phyloP scores from a whole-genome alignment of 177 flowering plant genomes.

The Vitis hybrid region DNA sequence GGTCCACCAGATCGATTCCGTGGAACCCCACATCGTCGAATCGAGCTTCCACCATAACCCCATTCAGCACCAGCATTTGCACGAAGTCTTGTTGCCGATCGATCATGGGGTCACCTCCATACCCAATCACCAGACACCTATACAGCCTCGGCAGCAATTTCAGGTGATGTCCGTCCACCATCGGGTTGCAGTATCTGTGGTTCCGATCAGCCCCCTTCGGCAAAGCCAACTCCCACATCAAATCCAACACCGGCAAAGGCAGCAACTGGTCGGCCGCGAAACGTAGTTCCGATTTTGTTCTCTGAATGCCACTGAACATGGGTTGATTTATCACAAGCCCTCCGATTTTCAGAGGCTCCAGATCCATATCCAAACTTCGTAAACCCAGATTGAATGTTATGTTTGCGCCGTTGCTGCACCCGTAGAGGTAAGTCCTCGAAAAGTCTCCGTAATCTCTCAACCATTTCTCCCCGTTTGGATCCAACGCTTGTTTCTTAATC shows the following conservation, averaged over 20 bases:
- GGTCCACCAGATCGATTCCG: slow-evolving; percentile 43
- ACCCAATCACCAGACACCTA: slow-evolving; percentile 53
- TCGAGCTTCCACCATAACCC: slow-evolving; percentile 46
- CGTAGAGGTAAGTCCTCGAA: slow-evolving; percentile 53
- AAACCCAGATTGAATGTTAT: slow-evolving; percentile 44
- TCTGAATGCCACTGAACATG: slow-evolving; percentile 45
- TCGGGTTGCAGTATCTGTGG: slow-evolving; percentile 59
- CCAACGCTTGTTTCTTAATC: slow-evolving; percentile 37
- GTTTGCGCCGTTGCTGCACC: slow-evolving; percentile 57
- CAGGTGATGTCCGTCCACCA: slow-evolving; percentile 19
- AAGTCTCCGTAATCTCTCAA: slow-evolving; percentile 46
- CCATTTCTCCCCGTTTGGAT: slow-evolving; percentile 45
- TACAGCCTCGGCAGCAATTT: slow-evolving; percentile 26
- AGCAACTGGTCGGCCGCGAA: slow-evolving; percentile 36
- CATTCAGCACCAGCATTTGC: slow-evolving; percentile 37
- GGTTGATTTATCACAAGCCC: slow-evolving; percentile 66
- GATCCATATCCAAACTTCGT: slow-evolving; percentile 19
- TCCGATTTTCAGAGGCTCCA: slow-evolving; percentile 34
- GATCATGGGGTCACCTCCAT: slow-evolving; percentile 42
- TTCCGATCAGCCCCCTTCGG: slow-evolving; percentile 57
- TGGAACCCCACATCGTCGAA: slow-evolving; percentile 61
- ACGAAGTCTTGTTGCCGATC: slow-evolving; percentile 58
- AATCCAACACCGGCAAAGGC: slow-evolving; percentile 56
- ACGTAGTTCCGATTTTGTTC: slow-evolving; percentile 50
- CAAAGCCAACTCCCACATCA: slow-evolving; percentile 62